phyloP scores from a whole-genome alignment of 495 filamentous ascomycete genomes.

The Aspergillus heteromorphus region DNA sequence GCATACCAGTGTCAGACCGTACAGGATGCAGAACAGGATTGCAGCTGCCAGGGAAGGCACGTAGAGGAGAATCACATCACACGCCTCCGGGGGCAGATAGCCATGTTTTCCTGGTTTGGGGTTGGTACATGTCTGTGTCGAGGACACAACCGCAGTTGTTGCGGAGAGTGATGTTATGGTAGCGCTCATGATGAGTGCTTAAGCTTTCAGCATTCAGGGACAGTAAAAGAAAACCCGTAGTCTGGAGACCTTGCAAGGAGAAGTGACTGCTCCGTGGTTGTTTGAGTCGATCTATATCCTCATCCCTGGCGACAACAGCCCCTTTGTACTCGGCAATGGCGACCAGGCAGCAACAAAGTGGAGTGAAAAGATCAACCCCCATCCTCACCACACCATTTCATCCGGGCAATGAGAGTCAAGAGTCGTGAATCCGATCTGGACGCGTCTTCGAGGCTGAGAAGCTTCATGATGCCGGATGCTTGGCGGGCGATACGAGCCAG shows the following conservation, averaged over 20 bases:
- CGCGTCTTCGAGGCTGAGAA: too few species aligned
- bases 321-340: neutral
- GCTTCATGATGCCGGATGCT: too few species aligned
- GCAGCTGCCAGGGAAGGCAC: slow-evolving; percentile 31
- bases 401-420: neutral
- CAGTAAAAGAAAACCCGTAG: too few species aligned
- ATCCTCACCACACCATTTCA: neutral
- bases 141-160: neutral
- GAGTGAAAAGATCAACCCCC: neutral
- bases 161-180: neutral
- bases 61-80: slow-evolving; percentile 22
- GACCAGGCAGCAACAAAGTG: neutral
- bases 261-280: neutral
- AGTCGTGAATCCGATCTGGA: too few species aligned
- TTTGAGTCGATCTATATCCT: neutral
- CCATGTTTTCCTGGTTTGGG: slow-evolving; percentile 22
- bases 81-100: slow-evolving; percentile 29
- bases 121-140: neutral
- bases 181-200: neutral
- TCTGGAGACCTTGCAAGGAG: neutral
- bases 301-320: neutral
- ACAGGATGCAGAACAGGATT: slow-evolving; percentile 31
- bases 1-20: slow-evolving; percentile 20
- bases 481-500: neutral
- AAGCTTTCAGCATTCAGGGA: neutral